phyloP scores from a whole-genome alignment of 306 rosid genomes.

The Calophaca sinica region DNA sequence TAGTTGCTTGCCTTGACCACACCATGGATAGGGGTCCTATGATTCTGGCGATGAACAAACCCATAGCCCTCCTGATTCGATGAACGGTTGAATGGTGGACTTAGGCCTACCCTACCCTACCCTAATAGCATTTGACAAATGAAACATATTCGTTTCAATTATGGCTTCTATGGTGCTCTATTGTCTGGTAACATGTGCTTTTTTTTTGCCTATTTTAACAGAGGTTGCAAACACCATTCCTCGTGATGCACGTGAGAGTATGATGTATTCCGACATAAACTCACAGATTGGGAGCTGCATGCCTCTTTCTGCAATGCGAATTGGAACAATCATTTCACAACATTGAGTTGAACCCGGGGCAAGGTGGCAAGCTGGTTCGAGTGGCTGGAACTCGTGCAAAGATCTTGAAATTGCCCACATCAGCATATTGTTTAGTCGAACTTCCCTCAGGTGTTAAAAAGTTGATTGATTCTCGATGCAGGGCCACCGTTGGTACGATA shows the following conservation, averaged over 20 bases:
- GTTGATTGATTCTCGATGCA: constrained; percentile 71
- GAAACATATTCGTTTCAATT: too few relatives aligned
- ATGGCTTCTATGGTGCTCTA: not conserved
- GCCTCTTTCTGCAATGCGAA: constrained; percentile 83
- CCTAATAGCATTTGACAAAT: too few relatives aligned
- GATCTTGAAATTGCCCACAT: constrained; percentile 79
- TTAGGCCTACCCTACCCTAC: too few relatives aligned
- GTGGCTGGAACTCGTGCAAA: constrained; percentile 85
- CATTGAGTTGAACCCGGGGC: constrained; percentile 76
- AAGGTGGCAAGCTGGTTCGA: constrained; percentile 88
- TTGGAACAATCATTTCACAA: constrained; percentile 92
- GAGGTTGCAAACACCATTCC: constrained; percentile 42
- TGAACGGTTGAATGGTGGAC: too few relatives aligned
- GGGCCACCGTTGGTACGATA: constrained; percentile 77
- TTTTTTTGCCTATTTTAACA: constrained; percentile 33
- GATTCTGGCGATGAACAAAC: too few relatives aligned
- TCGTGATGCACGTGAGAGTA: constrained; percentile 54
- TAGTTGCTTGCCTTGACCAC: too few relatives aligned
- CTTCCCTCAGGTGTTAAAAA: constrained; percentile 78
- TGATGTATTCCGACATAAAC: constrained; percentile 75
- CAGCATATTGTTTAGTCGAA: constrained; percentile 61
- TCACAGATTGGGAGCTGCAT: constrained; percentile 84
- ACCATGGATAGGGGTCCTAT: too few relatives aligned
- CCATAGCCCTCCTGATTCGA: too few relatives aligned
- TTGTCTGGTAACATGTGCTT: too few relatives aligned